These are phyloP conservation scores for Trypanosoma avium DNA, from an alignment of 208 protist genomes.

Conservation along the genomic window DNA sequence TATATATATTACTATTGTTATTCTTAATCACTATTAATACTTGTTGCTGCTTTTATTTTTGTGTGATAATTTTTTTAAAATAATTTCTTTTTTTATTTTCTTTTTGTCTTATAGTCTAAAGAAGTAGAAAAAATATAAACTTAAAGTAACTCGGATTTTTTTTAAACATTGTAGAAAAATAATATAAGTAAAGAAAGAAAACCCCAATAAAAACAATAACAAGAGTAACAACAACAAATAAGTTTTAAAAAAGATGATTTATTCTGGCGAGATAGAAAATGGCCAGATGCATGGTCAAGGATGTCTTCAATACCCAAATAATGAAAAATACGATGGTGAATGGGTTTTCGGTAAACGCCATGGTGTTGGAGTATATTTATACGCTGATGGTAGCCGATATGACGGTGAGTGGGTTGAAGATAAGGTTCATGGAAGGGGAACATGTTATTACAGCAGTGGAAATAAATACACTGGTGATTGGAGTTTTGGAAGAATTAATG, in stretches of 20 bases:
- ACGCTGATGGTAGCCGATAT: slow-evolving; percentile 92
- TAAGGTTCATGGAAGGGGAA: slow-evolving; percentile 93
- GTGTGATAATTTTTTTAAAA: too few relatives aligned
- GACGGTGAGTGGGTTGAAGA: slow-evolving; percentile 95
- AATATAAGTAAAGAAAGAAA: too few relatives aligned
- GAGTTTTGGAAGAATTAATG: slow-evolving; percentile 91
- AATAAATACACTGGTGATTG: slow-evolving; percentile 91
- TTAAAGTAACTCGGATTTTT: too few relatives aligned
- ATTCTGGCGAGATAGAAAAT: slow-evolving; percentile 95
- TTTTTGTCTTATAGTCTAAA: too few relatives aligned
- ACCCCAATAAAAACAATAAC: neutral
- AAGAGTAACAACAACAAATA: neutral
- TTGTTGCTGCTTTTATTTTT: too few relatives aligned
- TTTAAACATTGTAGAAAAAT: too few relatives aligned
- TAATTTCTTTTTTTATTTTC: too few relatives aligned
- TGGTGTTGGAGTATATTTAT: slow-evolving; percentile 91
- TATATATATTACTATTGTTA: too few relatives aligned
- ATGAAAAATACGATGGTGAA: slow-evolving; percentile 93
- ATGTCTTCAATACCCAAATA: slow-evolving; percentile 93
- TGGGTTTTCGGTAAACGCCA: slow-evolving; percentile 95
- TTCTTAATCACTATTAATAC: too few relatives aligned
- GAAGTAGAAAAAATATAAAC: too few relatives aligned
- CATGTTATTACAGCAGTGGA: slow-evolving; percentile 89
- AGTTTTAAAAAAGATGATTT: slow-evolving; percentile 90
- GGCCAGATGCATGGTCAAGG: slow-evolving; percentile 96